Evolutionary conservation across 805 yeast species (phyloP), one percentile per base, ranked within the genome.

Genomic region (Citeromyces matritensis): DNA sequence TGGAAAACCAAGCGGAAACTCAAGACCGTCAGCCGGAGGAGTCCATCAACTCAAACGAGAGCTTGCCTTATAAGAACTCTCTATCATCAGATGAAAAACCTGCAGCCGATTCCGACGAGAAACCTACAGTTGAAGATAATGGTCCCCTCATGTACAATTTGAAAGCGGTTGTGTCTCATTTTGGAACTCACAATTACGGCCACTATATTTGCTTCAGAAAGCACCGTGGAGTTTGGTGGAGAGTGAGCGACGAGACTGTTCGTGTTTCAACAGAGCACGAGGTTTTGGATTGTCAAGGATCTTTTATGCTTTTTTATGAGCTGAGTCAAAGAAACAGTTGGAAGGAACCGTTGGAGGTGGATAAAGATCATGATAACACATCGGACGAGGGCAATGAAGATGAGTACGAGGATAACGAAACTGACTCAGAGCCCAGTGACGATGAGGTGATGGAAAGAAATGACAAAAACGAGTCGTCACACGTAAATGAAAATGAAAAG

Each of bases 101-200:
- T 17, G 23, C 11, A 45, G 43, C 30, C 36, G n/a, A n/a, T n/a
- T n/a, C n/a, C n/a, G n/a, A n/a, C n/a, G n/a, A n/a, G n/a, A n/a
- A 19, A 25, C 29, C 27, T 36, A n/a, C n/a, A n/a, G n/a, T n/a
- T n/a, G n/a, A n/a, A 15, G 24, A 24, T n/a, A 33, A 37, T 35
- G 65, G 72, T 3, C 60, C 64, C 3, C 49, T 78, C 28, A 57
- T 64, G 3, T 88, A 88, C 50, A 64, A 73, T 26, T 62, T 88
- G 38, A 81, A 81, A 46, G 82, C 95, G 1, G 91, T 82, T 1
- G 81, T 88, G 29, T 75, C 88, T 1, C 98, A 88, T 52, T 86
- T 78, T 49, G 98, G 98, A 30, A 80, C 95, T 1, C 96, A 91
- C 44, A 85, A 88, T 44, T 91, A 84, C 49, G 98, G 98, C n/a